Evolutionary conservation across 1,284 basidiomycete species (phyloP).

Genomic region (Mycena sp.): DNA sequence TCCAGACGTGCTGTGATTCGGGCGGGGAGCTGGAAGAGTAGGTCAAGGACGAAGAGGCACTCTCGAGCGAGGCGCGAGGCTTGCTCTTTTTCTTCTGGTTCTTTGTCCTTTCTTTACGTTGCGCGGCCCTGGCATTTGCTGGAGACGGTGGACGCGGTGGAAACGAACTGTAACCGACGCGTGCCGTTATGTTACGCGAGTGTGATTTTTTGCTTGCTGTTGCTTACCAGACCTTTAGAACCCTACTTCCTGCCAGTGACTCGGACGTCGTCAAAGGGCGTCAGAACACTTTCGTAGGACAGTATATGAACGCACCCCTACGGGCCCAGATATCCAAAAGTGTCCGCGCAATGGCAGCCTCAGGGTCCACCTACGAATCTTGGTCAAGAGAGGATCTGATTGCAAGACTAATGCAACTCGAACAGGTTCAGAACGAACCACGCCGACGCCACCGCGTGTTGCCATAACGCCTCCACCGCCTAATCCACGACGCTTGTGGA

Average conservation of each 20-base stretch:
- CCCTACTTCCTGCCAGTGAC: too few species aligned
- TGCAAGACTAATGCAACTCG: conserved; percentile 64
- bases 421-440: conserved; percentile 40
- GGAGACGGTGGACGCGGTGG: too few species aligned
- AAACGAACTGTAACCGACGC: too few species aligned
- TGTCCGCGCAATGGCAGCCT: conserved; percentile 17
- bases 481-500: conserved; percentile 23
- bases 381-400: conserved; percentile 79
- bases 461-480: conserved; percentile 16
- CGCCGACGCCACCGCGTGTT: conserved; percentile 6
- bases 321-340: conserved; percentile 4
- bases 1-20: conserved; percentile 13
- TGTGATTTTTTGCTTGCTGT: too few species aligned
- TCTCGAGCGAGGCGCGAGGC: conserved; percentile 22
- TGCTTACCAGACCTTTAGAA: too few species aligned
- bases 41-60: conserved; percentile 23
- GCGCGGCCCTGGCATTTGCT: conserved; percentile 44
- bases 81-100: conserved; percentile 16
- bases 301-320: conserved; percentile 17
- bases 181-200: too few species aligned
- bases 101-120: conserved; percentile 42
- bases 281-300: not conserved
- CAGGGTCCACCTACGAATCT: conserved; percentile 52
- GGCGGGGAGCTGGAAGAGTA: conserved; percentile 9
- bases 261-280: too few species aligned